Evolutionary conservation across 208 protist genomes (phyloP).

Genomic region (Acanthamoeba triangularis): DNA sequence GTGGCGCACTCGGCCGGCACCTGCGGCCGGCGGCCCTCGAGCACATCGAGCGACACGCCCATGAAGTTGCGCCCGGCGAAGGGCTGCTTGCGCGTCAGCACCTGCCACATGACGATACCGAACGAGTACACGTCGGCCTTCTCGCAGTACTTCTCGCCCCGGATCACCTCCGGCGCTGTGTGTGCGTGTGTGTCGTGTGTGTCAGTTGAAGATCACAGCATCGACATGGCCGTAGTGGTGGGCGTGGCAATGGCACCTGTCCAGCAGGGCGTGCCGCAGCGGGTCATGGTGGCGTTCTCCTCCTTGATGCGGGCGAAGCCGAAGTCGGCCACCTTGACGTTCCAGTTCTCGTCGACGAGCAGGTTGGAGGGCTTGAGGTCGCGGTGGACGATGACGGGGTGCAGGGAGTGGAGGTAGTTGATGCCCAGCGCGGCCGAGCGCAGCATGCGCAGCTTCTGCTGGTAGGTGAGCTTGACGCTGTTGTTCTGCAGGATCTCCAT

Average conservation of each 20-base stretch:
- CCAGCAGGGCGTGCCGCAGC: constrained; percentile 1
- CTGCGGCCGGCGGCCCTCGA: neutral
- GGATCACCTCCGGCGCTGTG: neutral
- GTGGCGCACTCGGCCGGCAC: neutral
- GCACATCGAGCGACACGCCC: constrained; percentile 27
- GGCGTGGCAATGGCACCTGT: neutral
- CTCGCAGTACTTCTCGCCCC: neutral
- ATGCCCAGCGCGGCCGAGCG: neutral
- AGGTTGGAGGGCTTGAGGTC: constrained; percentile 32
- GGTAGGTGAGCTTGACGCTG: constrained; percentile 36
- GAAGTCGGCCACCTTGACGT: constrained; percentile 16
- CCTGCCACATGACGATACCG: constrained; percentile 25
- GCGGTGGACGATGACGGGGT: neutral
- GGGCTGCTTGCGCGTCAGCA: constrained; percentile 5
- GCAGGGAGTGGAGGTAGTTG: constrained; percentile 25
- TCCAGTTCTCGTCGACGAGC: constrained; percentile 43
- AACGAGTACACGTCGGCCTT: constrained; percentile 3
- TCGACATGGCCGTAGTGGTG: neutral
- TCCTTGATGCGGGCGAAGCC: neutral
- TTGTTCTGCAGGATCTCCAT: constrained; percentile 37
- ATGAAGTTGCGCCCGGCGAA: constrained; percentile 25
- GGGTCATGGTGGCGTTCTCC: neutral
- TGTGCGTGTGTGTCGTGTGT: no score
- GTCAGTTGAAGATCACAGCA: no score
- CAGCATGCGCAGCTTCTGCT: constrained; percentile 41